phyloP scores from a whole-genome alignment of 2,329 filamentous ascomycete species.

The Diplodia scrobiculata region DNA sequence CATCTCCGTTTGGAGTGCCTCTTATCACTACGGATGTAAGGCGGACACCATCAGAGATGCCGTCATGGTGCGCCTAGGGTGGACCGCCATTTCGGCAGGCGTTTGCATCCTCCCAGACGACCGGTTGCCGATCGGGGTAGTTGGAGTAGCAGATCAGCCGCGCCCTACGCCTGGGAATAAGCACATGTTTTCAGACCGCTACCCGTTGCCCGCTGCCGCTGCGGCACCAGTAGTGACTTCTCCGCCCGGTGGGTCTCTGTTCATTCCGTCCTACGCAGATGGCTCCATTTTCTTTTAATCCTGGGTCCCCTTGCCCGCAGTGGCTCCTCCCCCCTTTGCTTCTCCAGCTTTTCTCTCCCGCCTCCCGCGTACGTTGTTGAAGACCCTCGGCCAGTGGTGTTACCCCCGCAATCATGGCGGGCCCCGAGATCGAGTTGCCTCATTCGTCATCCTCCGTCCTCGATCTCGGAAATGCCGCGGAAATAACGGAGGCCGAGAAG shows the following conservation, averaged over 20 bases:
- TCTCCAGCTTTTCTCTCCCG: slow-evolving; percentile 15
- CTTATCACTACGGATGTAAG: not conserved
- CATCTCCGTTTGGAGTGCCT: not conserved
- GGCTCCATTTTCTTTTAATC: slow-evolving; percentile 7
- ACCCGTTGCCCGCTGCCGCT: slow-evolving; percentile 19
- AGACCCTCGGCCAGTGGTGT: slow-evolving; percentile 8
- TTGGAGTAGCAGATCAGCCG: slow-evolving; percentile 20
- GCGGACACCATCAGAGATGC: not conserved
- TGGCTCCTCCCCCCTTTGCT: not conserved
- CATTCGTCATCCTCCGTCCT: slow-evolving; percentile 32
- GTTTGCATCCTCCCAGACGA: not conserved
- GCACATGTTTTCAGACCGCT: slow-evolving; percentile 23
- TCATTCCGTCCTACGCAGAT: slow-evolving; percentile 24
- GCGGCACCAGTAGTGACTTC: slow-evolving; percentile 8
- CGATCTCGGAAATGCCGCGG: slow-evolving; percentile 28
- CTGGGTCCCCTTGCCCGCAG: slow-evolving; percentile 21
- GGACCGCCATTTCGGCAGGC: slow-evolving; percentile 9
- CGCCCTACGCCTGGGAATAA: slow-evolving; percentile 25
- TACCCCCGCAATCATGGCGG: slow-evolving; percentile 40
- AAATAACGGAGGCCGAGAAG: slow-evolving; percentile 28
- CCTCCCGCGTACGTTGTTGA: slow-evolving; percentile 27
- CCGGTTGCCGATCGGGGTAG: slow-evolving; percentile 15
- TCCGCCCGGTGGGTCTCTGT: slow-evolving; percentile 26
- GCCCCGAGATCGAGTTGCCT: slow-evolving; percentile 43
- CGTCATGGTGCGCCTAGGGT: slow-evolving; percentile 20